Conservation (phyloP, 352 stramenopile species). For the Phytophthora fragariae region DNA sequence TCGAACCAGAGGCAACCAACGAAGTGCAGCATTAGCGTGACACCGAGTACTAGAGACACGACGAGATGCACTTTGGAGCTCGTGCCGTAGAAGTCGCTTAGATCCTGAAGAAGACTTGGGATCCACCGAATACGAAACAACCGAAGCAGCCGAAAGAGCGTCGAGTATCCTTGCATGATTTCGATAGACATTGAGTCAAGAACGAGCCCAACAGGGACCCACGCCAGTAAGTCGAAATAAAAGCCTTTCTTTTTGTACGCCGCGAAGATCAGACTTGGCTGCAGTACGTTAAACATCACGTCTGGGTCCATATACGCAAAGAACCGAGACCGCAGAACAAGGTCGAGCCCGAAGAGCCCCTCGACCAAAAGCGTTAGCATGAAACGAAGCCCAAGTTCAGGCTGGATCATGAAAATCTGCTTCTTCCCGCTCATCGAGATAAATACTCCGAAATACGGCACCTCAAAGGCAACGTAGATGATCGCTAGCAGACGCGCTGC, state of each 20-base stretch:
- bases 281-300: constrained; percentile 61
- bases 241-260: constrained; percentile 65
- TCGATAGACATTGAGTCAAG: constrained; percentile 45
- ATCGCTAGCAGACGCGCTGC: constrained; percentile 45
- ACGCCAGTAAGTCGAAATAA: constrained; percentile 55
- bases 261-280: constrained; percentile 62
- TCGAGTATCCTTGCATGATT: constrained; percentile 40
- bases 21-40: constrained; percentile 62
- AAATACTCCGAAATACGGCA: constrained; percentile 76
- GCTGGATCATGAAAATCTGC: constrained; percentile 45
- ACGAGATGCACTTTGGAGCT: constrained; percentile 65
- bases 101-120: constrained; percentile 45
- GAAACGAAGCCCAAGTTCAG: constrained; percentile 42
- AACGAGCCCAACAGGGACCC: constrained; percentile 52
- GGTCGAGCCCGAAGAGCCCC: constrained; percentile 58
- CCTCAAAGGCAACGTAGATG: constrained; percentile 67
- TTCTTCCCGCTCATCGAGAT: constrained; percentile 58
- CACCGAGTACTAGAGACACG: constrained; percentile 49
- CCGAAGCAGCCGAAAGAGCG: constrained; percentile 50
- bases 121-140: constrained; percentile 57
- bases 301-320: constrained; percentile 67
- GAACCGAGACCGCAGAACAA: constrained; percentile 56
- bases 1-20: constrained; percentile 73
- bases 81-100: constrained; percentile 58
- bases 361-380: constrained; percentile 49